Evolutionary conservation across 106 monocot species (phyloP).

Genomic region (Gastrodia elata): DNA sequence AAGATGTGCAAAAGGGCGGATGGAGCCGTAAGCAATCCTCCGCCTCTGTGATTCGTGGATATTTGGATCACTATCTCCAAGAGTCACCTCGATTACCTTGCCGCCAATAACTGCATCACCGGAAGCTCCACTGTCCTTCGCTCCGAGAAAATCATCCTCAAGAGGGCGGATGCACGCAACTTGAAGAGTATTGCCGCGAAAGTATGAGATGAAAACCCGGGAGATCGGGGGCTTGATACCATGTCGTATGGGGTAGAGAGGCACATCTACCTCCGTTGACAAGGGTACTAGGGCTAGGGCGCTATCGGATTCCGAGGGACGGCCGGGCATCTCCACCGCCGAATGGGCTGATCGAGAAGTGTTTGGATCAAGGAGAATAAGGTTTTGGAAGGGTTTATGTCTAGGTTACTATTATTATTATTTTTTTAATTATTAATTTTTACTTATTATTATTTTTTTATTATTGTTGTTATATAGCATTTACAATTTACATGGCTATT

Average conservation of each 20-base stretch:
- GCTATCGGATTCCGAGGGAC: constrained; percentile 29
- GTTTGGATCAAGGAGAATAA: background rate
- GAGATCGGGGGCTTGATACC: constrained; percentile 50
- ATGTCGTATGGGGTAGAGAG: constrained; percentile 45
- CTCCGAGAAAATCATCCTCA: background rate
- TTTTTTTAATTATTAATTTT: too few species aligned
- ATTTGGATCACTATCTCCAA: constrained; percentile 27
- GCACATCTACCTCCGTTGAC: constrained; percentile 18
- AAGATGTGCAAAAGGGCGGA: constrained; percentile 70
- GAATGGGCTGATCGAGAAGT: background rate
- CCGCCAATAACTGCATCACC: constrained; percentile 38
- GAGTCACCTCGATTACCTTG: constrained; percentile 51
- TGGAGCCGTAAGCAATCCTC: constrained; percentile 69
- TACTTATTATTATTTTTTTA: too few species aligned
- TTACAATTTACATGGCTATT: too few species aligned
- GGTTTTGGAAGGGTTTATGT: constrained; percentile 13
- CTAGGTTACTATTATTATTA: too few species aligned
- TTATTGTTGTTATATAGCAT: too few species aligned
- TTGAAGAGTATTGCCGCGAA: constrained; percentile 64
- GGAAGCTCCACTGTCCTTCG: constrained; percentile 20
- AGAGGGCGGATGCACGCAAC: constrained; percentile 61
- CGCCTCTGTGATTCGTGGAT: constrained; percentile 53
- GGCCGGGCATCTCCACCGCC: constrained; percentile 42
- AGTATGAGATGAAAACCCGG: constrained; percentile 67
- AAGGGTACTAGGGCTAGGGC: constrained; percentile 41